These are phyloP conservation scores for Ustilago cynodontis DNA, from an alignment of 1,284 basidiomycete species.

Conservation along the genomic window DNA sequence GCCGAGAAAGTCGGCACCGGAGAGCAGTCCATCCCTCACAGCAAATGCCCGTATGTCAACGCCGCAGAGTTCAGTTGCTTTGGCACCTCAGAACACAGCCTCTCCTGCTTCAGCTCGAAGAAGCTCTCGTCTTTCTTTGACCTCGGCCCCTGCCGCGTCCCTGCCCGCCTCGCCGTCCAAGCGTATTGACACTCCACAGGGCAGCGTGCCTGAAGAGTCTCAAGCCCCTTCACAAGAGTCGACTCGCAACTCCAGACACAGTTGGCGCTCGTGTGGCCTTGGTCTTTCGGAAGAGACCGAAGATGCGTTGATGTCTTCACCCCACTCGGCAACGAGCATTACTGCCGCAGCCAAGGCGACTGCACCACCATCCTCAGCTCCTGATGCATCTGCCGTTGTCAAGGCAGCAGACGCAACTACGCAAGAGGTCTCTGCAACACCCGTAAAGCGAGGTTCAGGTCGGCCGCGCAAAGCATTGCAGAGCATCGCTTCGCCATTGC, in stretches of 20 bases:
- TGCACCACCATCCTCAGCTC: background rate
- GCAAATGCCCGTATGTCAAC: background rate
- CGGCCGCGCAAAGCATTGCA: constrained; percentile 14
- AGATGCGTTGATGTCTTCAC: background rate
- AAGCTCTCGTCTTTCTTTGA: constrained; percentile 30
- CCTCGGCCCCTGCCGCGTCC: background rate
- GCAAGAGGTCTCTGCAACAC: background rate
- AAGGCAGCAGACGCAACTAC: background rate
- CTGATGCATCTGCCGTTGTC: background rate
- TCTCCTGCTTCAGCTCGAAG: constrained; percentile 21
- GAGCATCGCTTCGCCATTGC: background rate
- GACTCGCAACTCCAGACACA: background rate
- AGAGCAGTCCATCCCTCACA: background rate
- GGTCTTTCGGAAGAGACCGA: background rate
- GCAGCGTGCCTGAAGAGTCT: background rate
- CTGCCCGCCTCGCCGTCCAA: background rate
- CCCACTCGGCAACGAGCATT: background rate
- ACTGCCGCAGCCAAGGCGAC: background rate
- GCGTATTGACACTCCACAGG: background rate
- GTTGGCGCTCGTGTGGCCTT: constrained; percentile 8
- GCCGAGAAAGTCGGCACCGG: constrained; percentile 23
- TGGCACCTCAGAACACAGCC: background rate
- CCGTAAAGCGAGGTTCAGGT: constrained; percentile 30
- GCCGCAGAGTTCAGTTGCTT: background rate
- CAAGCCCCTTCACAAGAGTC: background rate